Evolutionary conservation across 768 basidiomycete species (phyloP), one percentile per base, ranked within the genome.

Genomic region (Boletus insuetus): DNA sequence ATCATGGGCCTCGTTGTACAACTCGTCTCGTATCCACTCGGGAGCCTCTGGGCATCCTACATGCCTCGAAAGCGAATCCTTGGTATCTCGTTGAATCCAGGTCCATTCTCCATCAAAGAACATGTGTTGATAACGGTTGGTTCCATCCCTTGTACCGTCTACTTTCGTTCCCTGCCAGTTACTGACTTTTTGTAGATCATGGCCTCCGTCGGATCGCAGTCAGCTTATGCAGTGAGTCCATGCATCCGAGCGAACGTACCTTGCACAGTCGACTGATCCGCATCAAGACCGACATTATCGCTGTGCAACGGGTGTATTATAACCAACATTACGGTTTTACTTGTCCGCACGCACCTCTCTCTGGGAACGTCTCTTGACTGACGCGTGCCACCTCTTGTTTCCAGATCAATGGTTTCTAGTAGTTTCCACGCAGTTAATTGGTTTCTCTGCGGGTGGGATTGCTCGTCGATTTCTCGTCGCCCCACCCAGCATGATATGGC

Each of bases 401-500:
- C 54, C 58, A 80, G 88, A 91, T 69, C 87, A 89, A 73, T 87
- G 89, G 85, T 81, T 91, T 69, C 72, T 91, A 20, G 86, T 91
- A 24, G 82, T 91, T 73, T 85, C 82, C 31, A 84, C 85, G 1
- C 85, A 87, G 63, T 73, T 90, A 51, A 89, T 91, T 51, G 89
- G 91, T 13, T 92, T 92, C 75, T 91, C 89, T 5, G 83, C 91
- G 52, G 91, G 90, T 42, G 89, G 89, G 14, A 72, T 89, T 37
- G 79, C 80, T 7, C 82, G 86, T 31, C 84, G 90, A 12, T 91
- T 91, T 78, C 79, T 92, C 37, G 90, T 75, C 65, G 82, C 61
- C 60, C 91, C 76, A 59, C 29, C 70, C 4, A 70, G 69, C 32
- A 71, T 75, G 87, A 87, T 91, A 67, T 92, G 90, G 90, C 90